Evolutionary conservation across 2,329 filamentous ascomycete species (phyloP), one percentile per base, ranked within the genome.

Genomic region (Xylaria sp.): DNA sequence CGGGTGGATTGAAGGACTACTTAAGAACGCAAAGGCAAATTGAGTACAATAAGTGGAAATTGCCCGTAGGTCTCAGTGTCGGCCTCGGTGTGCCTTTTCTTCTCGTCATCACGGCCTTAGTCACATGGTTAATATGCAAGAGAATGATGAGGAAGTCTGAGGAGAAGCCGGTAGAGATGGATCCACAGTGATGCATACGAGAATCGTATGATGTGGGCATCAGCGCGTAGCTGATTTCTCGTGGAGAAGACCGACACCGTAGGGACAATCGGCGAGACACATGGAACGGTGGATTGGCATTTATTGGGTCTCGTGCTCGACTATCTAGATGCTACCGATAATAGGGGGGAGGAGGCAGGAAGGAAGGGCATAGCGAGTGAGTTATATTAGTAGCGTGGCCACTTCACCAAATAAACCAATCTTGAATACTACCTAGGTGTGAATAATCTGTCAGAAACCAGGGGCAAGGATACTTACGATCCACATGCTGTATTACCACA

Each of bases 21-120:
- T 27, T 54, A 2, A 21, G 19, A 27, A 54, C 50, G 19, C 50
- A 54, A 21, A 54, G 50, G 50, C 11, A 27, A 27, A 27, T 54
- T 3, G 50, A 54, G 50, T 54, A 54, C 30, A 54, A 54, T 34
- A 54, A 54, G 50, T 54, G 50, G 50, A 54, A 21, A 21, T n/a
- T 54, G 11, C 21, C 21, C 50, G 50, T 54, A 7, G 50, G 50
- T 12, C 21, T 54, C 30, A 34, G 50, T 27, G 50, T 54, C 50
- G 50, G 50, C 30, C 21, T 54, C 14, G 50, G 50, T 19, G 50
- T 54, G 50, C 50, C 50, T 27, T 27, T 54, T 34, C 30, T 54
- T 14, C 30, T 54, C 12, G 50, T 8, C 30, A 9, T 54, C 50
- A 54, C 50, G 30, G 50, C 50, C 21, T 21, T 27, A 7, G 30